Evolutionary conservation across 768 basidiomycete species (phyloP).

Genomic region (Suillus ampliporus): DNA sequence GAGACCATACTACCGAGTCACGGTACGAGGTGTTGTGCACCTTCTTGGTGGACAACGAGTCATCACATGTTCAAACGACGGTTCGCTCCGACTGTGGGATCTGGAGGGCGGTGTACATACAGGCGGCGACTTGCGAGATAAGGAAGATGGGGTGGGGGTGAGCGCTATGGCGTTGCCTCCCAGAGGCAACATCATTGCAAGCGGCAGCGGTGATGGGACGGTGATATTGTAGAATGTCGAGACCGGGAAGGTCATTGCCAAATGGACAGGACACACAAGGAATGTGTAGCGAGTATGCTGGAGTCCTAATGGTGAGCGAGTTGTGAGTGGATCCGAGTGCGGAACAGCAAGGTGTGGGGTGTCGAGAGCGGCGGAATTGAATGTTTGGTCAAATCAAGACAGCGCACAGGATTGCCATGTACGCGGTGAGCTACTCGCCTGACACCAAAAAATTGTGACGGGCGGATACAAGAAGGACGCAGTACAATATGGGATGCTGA

Average conservation of each 20-base stretch:
- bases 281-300: not conserved
- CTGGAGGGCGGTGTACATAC: not conserved
- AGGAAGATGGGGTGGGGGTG: not conserved
- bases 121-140: not conserved
- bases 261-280: not conserved
- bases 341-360: not conserved
- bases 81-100: slow-evolving; percentile 2
- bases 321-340: not conserved
- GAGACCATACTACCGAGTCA: not conserved
- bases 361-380: not conserved
- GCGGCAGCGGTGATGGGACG: not conserved
- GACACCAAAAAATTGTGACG: not conserved
- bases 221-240: not conserved
- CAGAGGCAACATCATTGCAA: not conserved
- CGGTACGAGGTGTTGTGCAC: not conserved
- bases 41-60: not conserved
- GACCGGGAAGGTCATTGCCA: not conserved
- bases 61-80: slow-evolving; percentile 1
- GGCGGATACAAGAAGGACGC: not conserved
- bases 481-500: not conserved
- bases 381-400: not conserved
- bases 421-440: not conserved
- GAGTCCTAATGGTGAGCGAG: not conserved
- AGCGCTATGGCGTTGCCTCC: not conserved
- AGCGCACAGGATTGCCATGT: not conserved